phyloP scores from a whole-genome alignment of 345 rosid genomes.

The rapeseed (Brassica napus) region DNA sequence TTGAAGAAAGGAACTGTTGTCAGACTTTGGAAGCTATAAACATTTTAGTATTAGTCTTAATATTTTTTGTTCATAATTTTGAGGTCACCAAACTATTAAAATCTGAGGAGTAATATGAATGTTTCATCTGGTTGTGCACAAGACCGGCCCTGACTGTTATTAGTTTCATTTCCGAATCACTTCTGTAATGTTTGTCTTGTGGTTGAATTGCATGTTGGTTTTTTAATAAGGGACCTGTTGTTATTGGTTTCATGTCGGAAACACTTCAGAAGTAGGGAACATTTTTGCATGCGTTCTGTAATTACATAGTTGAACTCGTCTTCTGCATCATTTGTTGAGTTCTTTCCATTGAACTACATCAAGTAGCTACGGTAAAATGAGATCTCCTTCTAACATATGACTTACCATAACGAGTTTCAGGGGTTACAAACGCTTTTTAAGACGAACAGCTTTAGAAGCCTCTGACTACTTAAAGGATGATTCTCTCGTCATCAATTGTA shows the following conservation, averaged over 20 bases:
- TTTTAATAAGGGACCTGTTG: background rate
- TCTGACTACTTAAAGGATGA: constrained; percentile 85
- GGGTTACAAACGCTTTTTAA: constrained; percentile 94
- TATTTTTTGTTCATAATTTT: no score
- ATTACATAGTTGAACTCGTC: background rate
- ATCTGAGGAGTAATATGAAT: no score
- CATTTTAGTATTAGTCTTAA: no score
- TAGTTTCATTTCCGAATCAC: no score
- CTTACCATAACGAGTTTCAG: constrained; percentile 43
- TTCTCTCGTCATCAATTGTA: constrained; percentile 59
- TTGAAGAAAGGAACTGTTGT: background rate
- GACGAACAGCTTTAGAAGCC: constrained; percentile 66
- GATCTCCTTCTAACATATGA: background rate
- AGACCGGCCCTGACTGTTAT: no score
- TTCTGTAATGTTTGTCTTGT: background rate
- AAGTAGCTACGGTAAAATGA: background rate
- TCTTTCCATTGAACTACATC: background rate
- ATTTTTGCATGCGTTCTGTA: background rate
- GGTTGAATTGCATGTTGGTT: constrained; percentile 4
- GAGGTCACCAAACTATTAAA: no score
- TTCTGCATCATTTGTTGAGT: background rate
- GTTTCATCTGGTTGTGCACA: no score
- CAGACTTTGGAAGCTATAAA: no score
- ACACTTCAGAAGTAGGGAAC: background rate
- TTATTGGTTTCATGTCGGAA: background rate